These are phyloP conservation scores for Samsoniella hepiali DNA, from an alignment of 2,329 filamentous ascomycete genomes.

Conservation along the genomic window DNA sequence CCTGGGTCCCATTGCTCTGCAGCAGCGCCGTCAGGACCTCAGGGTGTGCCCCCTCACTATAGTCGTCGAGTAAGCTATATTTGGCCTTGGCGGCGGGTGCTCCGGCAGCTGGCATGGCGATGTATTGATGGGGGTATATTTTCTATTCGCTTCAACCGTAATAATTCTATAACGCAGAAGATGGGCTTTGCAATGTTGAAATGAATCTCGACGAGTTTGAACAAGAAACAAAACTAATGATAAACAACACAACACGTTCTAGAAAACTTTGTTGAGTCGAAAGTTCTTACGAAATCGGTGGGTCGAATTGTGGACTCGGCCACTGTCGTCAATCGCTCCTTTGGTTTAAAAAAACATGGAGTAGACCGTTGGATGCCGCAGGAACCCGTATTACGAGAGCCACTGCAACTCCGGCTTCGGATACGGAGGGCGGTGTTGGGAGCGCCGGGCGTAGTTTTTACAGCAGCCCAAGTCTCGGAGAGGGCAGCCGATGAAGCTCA, in stretches of 20 bases:
- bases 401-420: slow-evolving; percentile 14
- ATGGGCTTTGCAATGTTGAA: background rate
- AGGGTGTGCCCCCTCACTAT: slow-evolving; percentile 50
- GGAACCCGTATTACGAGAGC: slow-evolving; percentile 16
- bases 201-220: background rate
- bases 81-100: slow-evolving; percentile 16
- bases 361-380: slow-evolving; percentile 19
- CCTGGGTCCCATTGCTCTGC: slow-evolving; percentile 42
- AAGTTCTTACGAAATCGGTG: slow-evolving; percentile 19
- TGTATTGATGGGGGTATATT: background rate
- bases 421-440: background rate
- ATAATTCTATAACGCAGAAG: background rate
- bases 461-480: background rate
- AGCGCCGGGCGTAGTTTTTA: background rate
- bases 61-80: slow-evolving; percentile 50
- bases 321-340: background rate
- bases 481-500: background rate
- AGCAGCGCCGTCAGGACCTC: slow-evolving; percentile 46
- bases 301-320: slow-evolving; percentile 19
- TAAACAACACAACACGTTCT: background rate
- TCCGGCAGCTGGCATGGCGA: slow-evolving; percentile 18
- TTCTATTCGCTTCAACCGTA: background rate
- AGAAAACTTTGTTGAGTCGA: background rate
- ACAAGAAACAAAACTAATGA: background rate
- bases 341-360: slow-evolving; percentile 8